Base-by-base conservation (phyloP, 805 yeast genomes). In the Lipomyces chichibuensis region DNA sequence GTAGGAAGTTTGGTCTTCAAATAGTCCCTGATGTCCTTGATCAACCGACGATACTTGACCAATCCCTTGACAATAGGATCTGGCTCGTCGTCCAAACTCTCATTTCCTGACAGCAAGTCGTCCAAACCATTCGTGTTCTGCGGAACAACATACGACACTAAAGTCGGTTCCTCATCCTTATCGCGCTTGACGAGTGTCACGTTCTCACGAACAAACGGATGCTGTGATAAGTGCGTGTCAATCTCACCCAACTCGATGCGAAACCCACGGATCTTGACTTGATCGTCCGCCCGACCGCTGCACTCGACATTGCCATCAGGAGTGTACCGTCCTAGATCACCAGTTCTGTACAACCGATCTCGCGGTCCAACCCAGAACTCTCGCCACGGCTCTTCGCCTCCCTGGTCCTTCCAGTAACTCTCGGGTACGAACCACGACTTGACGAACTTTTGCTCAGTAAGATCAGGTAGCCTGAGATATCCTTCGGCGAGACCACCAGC, bases 401-500 rank as follows among this genome's bases (percentile, higher is more conserved):
- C 76, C 92, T 96, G 91, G 70, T 85, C 81, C 46, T 60, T 57
- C 71, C 71, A 69, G 25, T 61, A 20, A 3, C 67, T 69, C 53
- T 81, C 80, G 6, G 87, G 83, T 37, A 89, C 90, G 76, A 88
- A 95, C 99, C 99, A 95, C 77, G 91, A 92, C 69, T 86, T 86
- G 59, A 96, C 86, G 71, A 95, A 95, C 80, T 96, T 95, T 77
- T 91, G 87, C 65, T 86, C 86, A 75, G 93, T 95, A 77, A 92
- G 80, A 39, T 93, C 97, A 6, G 97, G 97, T 67, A 93, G 84
- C 57, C 93, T 91, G 74, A 97, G 85, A 80, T 95, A 95, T 2
- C 98, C 97, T 78, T 94, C 99, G 20, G 98, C 96, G 65, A 95
- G 83, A 60, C 99, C 99, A 65, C 92, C 99, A 52, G 99, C 99